phyloP scores from a whole-genome alignment of 2,329 filamentous ascomycete genomes.

The Gnomoniopsis smithogilvyi region DNA sequence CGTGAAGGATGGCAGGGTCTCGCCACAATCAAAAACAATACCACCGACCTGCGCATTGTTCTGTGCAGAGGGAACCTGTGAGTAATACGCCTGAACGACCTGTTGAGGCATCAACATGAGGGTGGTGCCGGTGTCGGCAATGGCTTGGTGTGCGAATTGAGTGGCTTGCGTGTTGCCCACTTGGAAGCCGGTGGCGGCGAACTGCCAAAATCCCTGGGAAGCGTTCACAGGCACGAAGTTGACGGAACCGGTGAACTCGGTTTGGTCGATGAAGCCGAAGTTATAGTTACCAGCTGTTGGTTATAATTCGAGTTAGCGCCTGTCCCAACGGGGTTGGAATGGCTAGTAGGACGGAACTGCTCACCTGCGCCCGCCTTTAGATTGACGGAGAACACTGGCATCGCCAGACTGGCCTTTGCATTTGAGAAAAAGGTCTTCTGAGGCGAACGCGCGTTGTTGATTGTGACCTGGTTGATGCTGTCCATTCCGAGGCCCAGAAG shows the following conservation, averaged over 20 bases:
- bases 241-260: conserved; percentile 55
- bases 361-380: conserved; percentile 32
- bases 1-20: conserved; percentile 26
- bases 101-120: conserved; percentile 53
- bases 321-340: conserved; percentile 47
- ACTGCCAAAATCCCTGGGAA: conserved; percentile 59
- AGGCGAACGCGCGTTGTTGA: conserved; percentile 45
- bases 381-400: conserved; percentile 31
- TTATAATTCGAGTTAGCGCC: background rate
- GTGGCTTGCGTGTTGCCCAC: conserved; percentile 40
- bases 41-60: conserved; percentile 45
- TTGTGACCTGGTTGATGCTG: conserved; percentile 54
- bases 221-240: conserved; percentile 53
- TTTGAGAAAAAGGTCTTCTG: conserved; percentile 43
- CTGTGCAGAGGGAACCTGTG: conserved; percentile 45
- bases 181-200: conserved; percentile 52
- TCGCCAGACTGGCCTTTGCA: conserved; percentile 24
- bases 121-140: conserved; percentile 66
- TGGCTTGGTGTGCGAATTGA: conserved; percentile 43
- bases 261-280: conserved; percentile 48
- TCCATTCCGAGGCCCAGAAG: conserved; percentile 62
- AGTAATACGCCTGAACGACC: conserved; percentile 55
- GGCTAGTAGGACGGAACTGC: conserved; percentile 42
- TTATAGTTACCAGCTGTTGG: conserved; percentile 31
- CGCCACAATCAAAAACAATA: conserved; percentile 31